Evolutionary conservation across 805 yeast species (phyloP).

Genomic region (Saturnispora sekii): DNA sequence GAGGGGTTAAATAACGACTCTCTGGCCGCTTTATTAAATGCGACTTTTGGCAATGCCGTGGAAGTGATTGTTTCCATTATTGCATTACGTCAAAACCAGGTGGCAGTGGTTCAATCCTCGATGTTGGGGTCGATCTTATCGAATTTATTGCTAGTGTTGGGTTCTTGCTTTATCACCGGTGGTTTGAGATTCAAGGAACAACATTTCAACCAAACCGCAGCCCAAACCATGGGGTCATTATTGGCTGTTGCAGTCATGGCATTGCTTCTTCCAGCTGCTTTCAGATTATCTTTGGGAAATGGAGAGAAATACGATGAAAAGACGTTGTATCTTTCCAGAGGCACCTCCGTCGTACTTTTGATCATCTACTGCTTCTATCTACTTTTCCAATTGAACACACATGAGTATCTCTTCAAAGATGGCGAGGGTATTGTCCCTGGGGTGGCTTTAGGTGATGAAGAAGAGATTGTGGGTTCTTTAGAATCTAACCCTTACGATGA

Average conservation of each 20-base stretch:
- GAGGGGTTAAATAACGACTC: slow-evolving; percentile 78
- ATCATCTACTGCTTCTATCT: slow-evolving; percentile 69
- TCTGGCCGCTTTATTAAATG: slow-evolving; percentile 87
- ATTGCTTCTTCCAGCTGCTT: slow-evolving; percentile 89
- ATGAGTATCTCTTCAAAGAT: slow-evolving; percentile 61
- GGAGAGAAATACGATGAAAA: slow-evolving; percentile 24
- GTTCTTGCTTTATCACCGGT: slow-evolving; percentile 92
- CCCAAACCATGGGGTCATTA: slow-evolving; percentile 94
- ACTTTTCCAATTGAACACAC: slow-evolving; percentile 83
- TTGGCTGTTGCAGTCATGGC: slow-evolving; percentile 88
- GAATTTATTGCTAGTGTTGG: slow-evolving; percentile 79
- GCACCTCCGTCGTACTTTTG: slow-evolving; percentile 73
- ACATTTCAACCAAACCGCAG: slow-evolving; percentile 88
- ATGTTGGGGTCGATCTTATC: slow-evolving; percentile 93
- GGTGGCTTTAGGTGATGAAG: slow-evolving; percentile 22
- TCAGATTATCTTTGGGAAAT: slow-evolving; percentile 65
- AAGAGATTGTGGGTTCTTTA: background rate
- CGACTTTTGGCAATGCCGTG: slow-evolving; percentile 96
- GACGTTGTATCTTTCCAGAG: slow-evolving; percentile 72
- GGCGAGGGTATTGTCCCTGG: slow-evolving; percentile 12
- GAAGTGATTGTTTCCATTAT: slow-evolving; percentile 91
- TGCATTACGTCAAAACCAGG: slow-evolving; percentile 77
- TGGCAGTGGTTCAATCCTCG: slow-evolving; percentile 91
- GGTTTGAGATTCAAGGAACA: slow-evolving; percentile 84
- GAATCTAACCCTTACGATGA: slow-evolving; percentile 22